phyloP scores from a whole-genome alignment of 768 basidiomycete genomes.

The Trametes maxima region DNA sequence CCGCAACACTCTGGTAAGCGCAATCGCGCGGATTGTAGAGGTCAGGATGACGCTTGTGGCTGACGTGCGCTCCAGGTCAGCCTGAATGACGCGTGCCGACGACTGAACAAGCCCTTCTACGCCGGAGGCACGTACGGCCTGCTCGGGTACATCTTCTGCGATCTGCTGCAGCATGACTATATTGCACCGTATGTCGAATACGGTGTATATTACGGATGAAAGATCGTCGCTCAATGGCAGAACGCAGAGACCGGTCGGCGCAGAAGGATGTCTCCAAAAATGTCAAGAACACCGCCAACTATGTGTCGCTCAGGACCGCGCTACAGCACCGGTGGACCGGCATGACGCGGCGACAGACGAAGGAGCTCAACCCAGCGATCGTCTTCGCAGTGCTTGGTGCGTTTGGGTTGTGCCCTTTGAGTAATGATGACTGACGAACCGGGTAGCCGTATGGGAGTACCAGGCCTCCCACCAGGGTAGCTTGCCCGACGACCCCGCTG shows the following conservation, averaged over 20 bases:
- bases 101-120: slow-evolving; percentile 78
- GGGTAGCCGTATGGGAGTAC: slow-evolving; percentile 81
- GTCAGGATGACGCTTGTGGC: not conserved
- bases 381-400: slow-evolving; percentile 75
- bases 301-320: slow-evolving; percentile 63
- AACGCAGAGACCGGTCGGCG: slow-evolving; percentile 69
- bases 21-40: no score
- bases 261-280: slow-evolving; percentile 60
- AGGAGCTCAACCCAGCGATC: slow-evolving; percentile 77
- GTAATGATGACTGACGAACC: not conserved
- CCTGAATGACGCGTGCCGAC: slow-evolving; percentile 81
- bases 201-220: not conserved
- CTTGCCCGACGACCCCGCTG: slow-evolving; percentile 55
- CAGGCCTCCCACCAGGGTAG: slow-evolving; percentile 56
- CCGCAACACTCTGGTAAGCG: slow-evolving; percentile 70
- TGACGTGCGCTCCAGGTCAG: slow-evolving; percentile 52
- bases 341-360: slow-evolving; percentile 75
- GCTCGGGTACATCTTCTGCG: slow-evolving; percentile 92
- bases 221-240: slow-evolving; percentile 15
- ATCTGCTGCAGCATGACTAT: slow-evolving; percentile 85
- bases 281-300: slow-evolving; percentile 61
- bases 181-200: slow-evolving; percentile 69
- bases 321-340: slow-evolving; percentile 68
- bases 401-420: not conserved
- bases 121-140: slow-evolving; percentile 92